Base-by-base conservation (phyloP, 805 yeast genomes). In the Metschnikowia hibisci region DNA sequence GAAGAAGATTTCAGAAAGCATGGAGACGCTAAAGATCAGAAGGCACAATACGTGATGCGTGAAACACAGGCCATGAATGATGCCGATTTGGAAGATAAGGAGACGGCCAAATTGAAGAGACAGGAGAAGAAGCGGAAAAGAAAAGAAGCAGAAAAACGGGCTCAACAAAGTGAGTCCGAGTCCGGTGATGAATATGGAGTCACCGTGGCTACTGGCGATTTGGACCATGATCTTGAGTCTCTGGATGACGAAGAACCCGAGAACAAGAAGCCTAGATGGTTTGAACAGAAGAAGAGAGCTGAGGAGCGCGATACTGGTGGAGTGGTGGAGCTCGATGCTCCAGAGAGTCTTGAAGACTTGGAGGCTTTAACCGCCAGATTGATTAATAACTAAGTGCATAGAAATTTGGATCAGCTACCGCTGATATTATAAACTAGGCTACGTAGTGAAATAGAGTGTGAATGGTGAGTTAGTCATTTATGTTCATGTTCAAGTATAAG, bases 281-380 rank as follows among this genome's bases (percentile, higher is more conserved):
- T 76, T 53, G 71, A 73, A 51, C 64, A 61, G 42, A 64, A 63
- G 34, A 52, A 44, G 46, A 48, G 44, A 35, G 37, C 46, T 4
- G 57, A 55, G 10, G 50, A 48, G 11, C 53, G 55, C 4, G 54
- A 59, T 32, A 60, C 60, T 8, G 56, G 61, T 8, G 51, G 46
- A 3, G 67, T 84, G 36, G 69, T 86, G 47, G 96, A 90, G 66
- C 72, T 87, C 35, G 95, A 87, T 54, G 87, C 82, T 55, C 97
- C 97, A 12, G 85, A 87, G 56, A 85, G 96, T 13, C 71, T 93
- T 61, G 96, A 88, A 63, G 99, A 93, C 59, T 76, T 93, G 64
- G 99, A 93, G 71, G 89, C 95, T 39, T 77, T 87, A 68, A 82
- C 96, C 2, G 76, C 72, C 34, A 67, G 69, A 52, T 71, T 78